Conservation (phyloP, 768 basidiomycete species). For the Lanmaoa pseudosensibilis region DNA sequence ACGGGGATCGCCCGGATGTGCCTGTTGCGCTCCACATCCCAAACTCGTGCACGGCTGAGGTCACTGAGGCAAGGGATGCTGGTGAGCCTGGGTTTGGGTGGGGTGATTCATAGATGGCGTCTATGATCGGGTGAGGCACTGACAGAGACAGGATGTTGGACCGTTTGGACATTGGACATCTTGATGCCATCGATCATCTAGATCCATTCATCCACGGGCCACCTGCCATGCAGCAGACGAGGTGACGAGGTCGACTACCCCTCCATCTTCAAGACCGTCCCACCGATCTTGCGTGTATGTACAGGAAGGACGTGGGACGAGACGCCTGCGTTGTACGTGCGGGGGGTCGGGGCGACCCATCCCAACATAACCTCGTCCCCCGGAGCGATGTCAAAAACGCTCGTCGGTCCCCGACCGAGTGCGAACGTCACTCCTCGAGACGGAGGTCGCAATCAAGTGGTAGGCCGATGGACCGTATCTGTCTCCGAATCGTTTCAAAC, state of each 20-base stretch:
- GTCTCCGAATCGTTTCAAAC: background rate
- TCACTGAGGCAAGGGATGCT: background rate
- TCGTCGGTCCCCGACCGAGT: background rate
- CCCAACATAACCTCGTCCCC: background rate
- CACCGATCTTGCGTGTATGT: background rate
- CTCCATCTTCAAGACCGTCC: background rate
- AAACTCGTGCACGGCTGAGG: background rate
- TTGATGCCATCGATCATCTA: background rate
- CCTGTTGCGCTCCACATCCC: background rate
- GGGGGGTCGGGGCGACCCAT: background rate
- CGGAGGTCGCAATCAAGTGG: background rate
- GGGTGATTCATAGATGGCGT: background rate
- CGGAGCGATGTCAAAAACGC: background rate
- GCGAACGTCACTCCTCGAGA: background rate
- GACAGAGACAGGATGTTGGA: background rate
- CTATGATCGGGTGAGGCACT: background rate
- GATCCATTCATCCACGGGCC: background rate
- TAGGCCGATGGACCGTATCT: background rate
- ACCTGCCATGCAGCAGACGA: background rate
- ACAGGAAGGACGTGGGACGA: background rate
- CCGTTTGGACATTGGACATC: background rate
- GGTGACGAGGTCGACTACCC: background rate
- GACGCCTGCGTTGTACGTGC: no score
- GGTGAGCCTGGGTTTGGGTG: background rate
- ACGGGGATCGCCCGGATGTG: background rate